Percentiles rank a stretch among this genome's conserved stretches.
Evolutionary conservation across 2,329 filamentous ascomycete genomes (phyloP).

Genomic region (Apiospora phragmitis): DNA sequence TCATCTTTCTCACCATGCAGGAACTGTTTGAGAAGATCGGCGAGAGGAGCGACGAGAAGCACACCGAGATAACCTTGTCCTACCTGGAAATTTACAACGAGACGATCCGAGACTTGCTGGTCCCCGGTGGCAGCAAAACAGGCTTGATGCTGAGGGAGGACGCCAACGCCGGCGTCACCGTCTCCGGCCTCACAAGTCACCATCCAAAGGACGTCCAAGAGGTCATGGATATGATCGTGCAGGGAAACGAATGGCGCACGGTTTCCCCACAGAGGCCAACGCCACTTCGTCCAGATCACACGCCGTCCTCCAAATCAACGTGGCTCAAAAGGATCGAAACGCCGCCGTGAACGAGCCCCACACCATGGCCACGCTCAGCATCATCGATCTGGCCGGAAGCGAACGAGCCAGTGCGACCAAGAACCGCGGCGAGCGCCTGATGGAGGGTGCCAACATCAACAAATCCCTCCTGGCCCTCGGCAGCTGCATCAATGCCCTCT

Average conservation of each 20-base stretch:
- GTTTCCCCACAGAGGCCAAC: slow-evolving; percentile 96
- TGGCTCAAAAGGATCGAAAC: slow-evolving; percentile 92
- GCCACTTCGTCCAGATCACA: slow-evolving; percentile 97
- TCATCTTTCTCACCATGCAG: slow-evolving; percentile 99
- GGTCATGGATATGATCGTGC: slow-evolving; percentile 99
- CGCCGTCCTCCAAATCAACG: slow-evolving; percentile 94
- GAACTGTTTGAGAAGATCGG: slow-evolving; percentile 94
- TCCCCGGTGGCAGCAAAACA: slow-evolving; percentile 79
- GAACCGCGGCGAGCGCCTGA: slow-evolving; percentile 86
- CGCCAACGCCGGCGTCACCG: slow-evolving; percentile 87
- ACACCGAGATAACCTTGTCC: slow-evolving; percentile 86
- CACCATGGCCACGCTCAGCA: slow-evolving; percentile 96
- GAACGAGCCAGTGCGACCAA: slow-evolving; percentile 96
- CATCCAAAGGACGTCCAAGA: slow-evolving; percentile 88
- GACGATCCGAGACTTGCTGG: slow-evolving; percentile 90
- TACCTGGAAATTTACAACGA: slow-evolving; percentile 99
- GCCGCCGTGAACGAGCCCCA: slow-evolving; percentile 91
- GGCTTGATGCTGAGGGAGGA: slow-evolving; percentile 93
- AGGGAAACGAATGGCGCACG: slow-evolving; percentile 90
- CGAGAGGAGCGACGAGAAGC: slow-evolving; percentile 83
- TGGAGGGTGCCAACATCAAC: slow-evolving; percentile 99
- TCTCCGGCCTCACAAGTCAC: slow-evolving; percentile 87
- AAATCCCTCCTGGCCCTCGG: slow-evolving; percentile 93
- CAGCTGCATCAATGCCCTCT: slow-evolving; percentile 97
- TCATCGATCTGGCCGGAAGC: slow-evolving; percentile 95